phyloP scores from a whole-genome alignment of 768 basidiomycete genomes.

The Kondoa subrosea region DNA sequence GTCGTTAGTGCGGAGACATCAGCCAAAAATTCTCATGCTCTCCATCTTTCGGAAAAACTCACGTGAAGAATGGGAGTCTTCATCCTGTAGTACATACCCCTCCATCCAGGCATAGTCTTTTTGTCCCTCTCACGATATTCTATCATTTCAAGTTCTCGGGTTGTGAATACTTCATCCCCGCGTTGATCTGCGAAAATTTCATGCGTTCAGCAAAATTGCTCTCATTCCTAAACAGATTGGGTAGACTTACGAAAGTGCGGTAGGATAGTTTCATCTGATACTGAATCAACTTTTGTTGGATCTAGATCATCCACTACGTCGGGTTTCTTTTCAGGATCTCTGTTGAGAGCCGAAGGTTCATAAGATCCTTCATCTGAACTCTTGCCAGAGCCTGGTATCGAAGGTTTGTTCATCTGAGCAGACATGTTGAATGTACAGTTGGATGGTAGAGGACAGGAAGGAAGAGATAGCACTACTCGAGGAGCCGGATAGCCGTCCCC shows the following conservation, averaged over 20 bases:
- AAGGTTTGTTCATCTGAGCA: not conserved
- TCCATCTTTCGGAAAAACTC: no score
- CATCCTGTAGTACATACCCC: not conserved
- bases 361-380: not conserved
- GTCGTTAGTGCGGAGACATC: no score
- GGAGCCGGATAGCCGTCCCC: no score
- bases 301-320: not conserved
- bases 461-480: not conserved
- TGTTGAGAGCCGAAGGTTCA: not conserved
- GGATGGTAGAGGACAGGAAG: not conserved
- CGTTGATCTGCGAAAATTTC: no score
- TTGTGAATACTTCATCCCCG: not conserved
- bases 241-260: not conserved
- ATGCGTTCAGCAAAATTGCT: no score
- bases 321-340: not conserved
- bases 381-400: not conserved
- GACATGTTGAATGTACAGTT: not conserved
- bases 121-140: not conserved
- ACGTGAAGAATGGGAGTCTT: not conserved
- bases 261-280: not conserved
- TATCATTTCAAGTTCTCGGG: not conserved
- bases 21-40: no score
- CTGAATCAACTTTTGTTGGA: not conserved
- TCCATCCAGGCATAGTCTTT: not conserved
- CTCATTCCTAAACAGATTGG: no score